Evolutionary conservation across 345 rosid genomes (phyloP).

Genomic region (Hypericum perforatum): DNA sequence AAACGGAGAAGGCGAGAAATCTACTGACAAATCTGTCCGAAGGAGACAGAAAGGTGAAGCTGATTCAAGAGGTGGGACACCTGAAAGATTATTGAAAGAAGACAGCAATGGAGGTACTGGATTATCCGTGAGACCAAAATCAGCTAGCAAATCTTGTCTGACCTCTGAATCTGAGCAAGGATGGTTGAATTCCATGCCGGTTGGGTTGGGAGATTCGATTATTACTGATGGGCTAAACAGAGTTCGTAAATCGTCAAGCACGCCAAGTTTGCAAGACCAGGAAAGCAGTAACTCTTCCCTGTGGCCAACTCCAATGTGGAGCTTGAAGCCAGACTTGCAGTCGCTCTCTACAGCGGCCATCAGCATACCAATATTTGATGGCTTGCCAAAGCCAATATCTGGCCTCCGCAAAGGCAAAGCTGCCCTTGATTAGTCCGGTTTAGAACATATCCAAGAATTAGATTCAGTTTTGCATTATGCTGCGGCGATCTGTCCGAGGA

Average conservation of each 20-base stretch:
- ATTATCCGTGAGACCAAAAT: slow-evolving; percentile 59
- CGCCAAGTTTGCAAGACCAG: slow-evolving; percentile 58
- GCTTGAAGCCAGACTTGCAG: slow-evolving; percentile 52
- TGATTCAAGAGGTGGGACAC: slow-evolving; percentile 19
- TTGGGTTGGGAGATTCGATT: slow-evolving; percentile 30
- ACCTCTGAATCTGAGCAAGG: slow-evolving; percentile 33
- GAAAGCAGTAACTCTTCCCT: slow-evolving; percentile 27
- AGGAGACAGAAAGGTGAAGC: slow-evolving; percentile 45
- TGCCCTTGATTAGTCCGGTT: slow-evolving; percentile 51
- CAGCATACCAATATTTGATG: slow-evolving; percentile 61
- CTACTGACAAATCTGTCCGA: slow-evolving; percentile 32
- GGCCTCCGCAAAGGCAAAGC: slow-evolving; percentile 60
- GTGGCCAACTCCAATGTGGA: slow-evolving; percentile 54
- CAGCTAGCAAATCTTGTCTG: slow-evolving; percentile 28
- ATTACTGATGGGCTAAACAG: slow-evolving; percentile 27
- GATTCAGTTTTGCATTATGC: not conserved
- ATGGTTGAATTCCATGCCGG: slow-evolving; percentile 26
- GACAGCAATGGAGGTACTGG: slow-evolving; percentile 35
- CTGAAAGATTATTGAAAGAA: slow-evolving; percentile 56
- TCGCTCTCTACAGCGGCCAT: slow-evolving; percentile 42
- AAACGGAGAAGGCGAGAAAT: slow-evolving; percentile 33
- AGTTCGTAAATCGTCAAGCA: slow-evolving; percentile 73
- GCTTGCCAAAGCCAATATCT: slow-evolving; percentile 60
- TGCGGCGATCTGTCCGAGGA: too few species aligned
- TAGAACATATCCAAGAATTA: not conserved